Evolutionary conservation across 441 rosid species (phyloP), one percentile per base, ranked within the genome.

Genomic region (Cnidoscolus chayamansa): DNA sequence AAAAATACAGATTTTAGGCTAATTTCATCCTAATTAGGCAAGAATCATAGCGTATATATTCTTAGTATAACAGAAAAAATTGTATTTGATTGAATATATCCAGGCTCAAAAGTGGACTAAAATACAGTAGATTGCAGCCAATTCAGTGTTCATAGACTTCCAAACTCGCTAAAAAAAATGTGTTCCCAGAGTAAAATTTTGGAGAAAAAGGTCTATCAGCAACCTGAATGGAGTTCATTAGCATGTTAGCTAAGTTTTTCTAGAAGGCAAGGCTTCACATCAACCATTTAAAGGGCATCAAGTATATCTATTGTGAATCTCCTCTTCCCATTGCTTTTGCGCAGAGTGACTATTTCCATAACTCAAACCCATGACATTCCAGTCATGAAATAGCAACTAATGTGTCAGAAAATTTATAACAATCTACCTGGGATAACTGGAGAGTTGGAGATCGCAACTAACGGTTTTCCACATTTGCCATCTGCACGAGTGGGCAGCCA

Each of bases 401-500:
- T 17, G 5, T 15, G 45, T 55, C 49, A 63, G 50, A 15, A 58
- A 20, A 57, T 11, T 50, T 7, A 71, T 19, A 77, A 65, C 37
- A 67, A 17, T 45, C 53, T 80, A 95, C 99, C 98, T 77, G 99
- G 97, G 78, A 74, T 63, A 74, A 95, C 98, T 56, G 91, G 89
- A 80, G 87, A 89, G 79, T 77, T 81, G 67, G 97, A 86, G 76
- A 87, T 84, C 60, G 90, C 85, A 82, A 89, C 83, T 79, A 93
- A 81, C 56, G 97, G 93, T 81, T 87, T 89, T 78, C 99, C 99
- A 60, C 85, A 80, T 84, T 90, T 91, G 17, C 97, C 92, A 68
- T 95, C 99, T 40, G 81, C 82, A 48, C 99, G 99, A 65, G 81
- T 84, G 51, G 99, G 99, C 78, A 86, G 73, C 99, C 99, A 95